Conservation (phyloP, 1,284 basidiomycete genomes). For the Sporisorium sorghi region DNA sequence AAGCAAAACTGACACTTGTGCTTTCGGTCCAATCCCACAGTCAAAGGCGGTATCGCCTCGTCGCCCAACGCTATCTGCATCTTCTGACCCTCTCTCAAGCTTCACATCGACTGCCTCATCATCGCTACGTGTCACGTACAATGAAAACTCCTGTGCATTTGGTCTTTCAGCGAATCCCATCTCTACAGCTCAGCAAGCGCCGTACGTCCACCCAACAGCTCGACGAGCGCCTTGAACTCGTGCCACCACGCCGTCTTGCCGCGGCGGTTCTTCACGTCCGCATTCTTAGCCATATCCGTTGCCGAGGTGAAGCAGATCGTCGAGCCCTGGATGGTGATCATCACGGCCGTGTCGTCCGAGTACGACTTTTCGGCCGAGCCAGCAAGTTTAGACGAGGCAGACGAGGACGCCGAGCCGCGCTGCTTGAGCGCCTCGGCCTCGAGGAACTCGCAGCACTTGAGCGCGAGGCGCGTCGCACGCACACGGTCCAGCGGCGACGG, state of each 20-base stretch:
- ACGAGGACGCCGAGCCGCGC: conserved; percentile 29
- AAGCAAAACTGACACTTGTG: background rate
- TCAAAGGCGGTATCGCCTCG: conserved; percentile 48
- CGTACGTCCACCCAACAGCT: conserved; percentile 60
- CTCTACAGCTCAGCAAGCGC: conserved; percentile 42
- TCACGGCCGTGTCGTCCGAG: conserved; percentile 78
- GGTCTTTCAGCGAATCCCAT: background rate
- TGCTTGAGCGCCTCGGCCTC: conserved; percentile 78
- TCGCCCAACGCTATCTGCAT: conserved; percentile 48
- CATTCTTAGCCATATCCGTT: conserved; percentile 82
- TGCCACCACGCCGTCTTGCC: conserved; percentile 87
- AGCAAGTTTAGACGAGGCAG: conserved; percentile 45
- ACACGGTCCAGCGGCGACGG: conserved; percentile 94
- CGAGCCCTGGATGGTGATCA: conserved; percentile 89
- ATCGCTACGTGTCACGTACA: too few relatives aligned
- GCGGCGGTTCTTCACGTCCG: conserved; percentile 89
- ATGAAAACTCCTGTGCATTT: background rate
- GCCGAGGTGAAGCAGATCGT: conserved; percentile 84
- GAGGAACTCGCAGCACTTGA: conserved; percentile 93
- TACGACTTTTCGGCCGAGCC: conserved; percentile 67
- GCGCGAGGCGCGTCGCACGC: conserved; percentile 86
- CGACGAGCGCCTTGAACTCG: conserved; percentile 56
- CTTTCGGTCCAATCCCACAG: conserved; percentile 17
- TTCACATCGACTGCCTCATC: background rate
- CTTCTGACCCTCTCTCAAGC: conserved; percentile 26